These are phyloP conservation scores for Polytrichum commune DNA, from an alignment of 225 moss, liverwort and hornwort species.

Conservation along the genomic window DNA sequence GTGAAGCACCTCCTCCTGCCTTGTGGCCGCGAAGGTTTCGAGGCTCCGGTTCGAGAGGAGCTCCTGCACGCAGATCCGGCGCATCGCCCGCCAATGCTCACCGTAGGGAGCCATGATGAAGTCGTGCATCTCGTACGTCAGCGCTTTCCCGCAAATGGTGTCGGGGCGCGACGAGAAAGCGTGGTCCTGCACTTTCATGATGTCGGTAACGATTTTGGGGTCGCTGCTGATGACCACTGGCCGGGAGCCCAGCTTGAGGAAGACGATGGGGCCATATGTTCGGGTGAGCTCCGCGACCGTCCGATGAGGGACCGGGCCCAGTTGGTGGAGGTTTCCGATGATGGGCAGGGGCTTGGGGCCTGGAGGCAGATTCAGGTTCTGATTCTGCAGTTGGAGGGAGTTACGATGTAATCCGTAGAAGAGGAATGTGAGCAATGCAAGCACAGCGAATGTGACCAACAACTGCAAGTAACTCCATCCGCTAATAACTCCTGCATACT, in stretches of 20 bases:
- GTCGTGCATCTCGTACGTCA: background rate
- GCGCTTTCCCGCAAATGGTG: background rate
- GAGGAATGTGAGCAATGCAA: background rate
- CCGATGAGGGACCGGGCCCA: background rate
- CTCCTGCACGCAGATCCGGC: background rate
- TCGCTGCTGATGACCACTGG: slow-evolving; percentile 28
- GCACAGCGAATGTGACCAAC: too few species aligned
- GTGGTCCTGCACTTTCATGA: slow-evolving; percentile 38
- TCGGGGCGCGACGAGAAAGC: background rate
- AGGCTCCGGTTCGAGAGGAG: background rate
- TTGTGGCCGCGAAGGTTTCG: background rate
- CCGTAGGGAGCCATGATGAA: slow-evolving; percentile 1
- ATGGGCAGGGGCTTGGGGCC: background rate
- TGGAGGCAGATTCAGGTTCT: background rate
- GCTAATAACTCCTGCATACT: too few species aligned
- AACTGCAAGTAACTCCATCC: too few species aligned
- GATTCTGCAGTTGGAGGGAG: background rate
- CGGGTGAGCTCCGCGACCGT: slow-evolving; percentile 2
- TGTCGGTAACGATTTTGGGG: slow-evolving; percentile 16
- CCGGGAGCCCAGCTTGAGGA: slow-evolving; percentile 30
- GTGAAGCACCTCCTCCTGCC: background rate
- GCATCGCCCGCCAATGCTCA: background rate
- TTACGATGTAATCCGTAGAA: background rate
- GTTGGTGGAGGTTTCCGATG: background rate
- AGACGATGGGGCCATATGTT: slow-evolving; percentile 40